Evolutionary conservation across 768 basidiomycete genomes (phyloP), one percentile per base, ranked within the genome.

Genomic region (Myochromella boudieri): DNA sequence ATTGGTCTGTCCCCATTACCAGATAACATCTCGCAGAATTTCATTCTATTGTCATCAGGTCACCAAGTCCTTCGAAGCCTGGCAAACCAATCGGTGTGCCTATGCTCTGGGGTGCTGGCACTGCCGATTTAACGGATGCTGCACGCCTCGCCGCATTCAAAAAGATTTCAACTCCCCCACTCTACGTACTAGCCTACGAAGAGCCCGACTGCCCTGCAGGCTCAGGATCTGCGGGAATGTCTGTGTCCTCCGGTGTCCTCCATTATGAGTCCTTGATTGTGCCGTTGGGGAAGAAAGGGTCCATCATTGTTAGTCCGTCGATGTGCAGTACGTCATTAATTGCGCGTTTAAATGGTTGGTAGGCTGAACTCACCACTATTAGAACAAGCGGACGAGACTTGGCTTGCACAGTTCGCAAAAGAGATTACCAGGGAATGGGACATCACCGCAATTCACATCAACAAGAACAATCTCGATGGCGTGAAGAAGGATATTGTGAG

Each of bases 371-470:
- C 20, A 7, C 46, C 11, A 32, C 10, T 29, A 38, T 6, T 48
- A 76, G 75, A 76, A 56, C 75, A 76, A 60, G 66, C 65, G 7
- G 75, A 74, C 26, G 74, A 76, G 54, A 73, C 72, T 15, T 76
- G 75, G 75, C 65, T 76, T 46, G 55, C 62, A 40, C 52, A 68
- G 42, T 76, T 76, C 52, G 44, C 58, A 26, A 48, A 60, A 12
- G 61, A 67, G 54, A 70, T 74, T 46, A 57, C 53, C n/a, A 72
- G 67, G 6, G 53, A 59, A 15, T 76, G 71, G 71, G 72, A 76
- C 57, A 69, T 75, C 31, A 75, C 74, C 17, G 66, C 70, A n/a
- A 60, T 76, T 29, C 75, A 76, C 53, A 63, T 76, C 48, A 76
- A 75, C 61, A 76, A 76, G 61, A 73, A 75, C 46, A 73, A 44